Percentiles rank a stretch among this genome's conserved stretches.
Conservation (phyloP, 257 asterid species). For the Jasminum sambac region DNA sequence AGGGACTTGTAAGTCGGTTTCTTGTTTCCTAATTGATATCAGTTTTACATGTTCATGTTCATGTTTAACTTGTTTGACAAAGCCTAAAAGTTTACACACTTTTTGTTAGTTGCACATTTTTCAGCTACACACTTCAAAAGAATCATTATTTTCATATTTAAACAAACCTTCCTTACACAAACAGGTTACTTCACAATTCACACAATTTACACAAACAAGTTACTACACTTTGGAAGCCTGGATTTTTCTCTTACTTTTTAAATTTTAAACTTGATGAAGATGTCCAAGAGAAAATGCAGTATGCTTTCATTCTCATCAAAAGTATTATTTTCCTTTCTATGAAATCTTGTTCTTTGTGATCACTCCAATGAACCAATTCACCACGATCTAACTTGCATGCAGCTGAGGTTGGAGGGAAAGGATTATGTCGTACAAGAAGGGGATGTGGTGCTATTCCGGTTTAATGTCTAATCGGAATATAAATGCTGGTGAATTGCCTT, state of each 20-base stretch:
- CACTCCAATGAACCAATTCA: constrained; percentile 1
- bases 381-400: constrained; percentile 33
- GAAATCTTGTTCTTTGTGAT: background rate
- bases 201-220: no score
- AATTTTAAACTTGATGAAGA: background rate
- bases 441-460: constrained; percentile 89
- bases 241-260: background rate
- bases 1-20: constrained; percentile 80
- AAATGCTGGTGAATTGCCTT: constrained; percentile 17
- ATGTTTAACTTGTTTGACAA: no score
- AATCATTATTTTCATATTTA: no score
- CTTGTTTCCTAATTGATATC: constrained; percentile 11
- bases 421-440: constrained; percentile 94
- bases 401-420: constrained; percentile 96
- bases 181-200: no score
- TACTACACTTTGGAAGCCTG: background rate
- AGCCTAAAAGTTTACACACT: no score
- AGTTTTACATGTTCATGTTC: no score
- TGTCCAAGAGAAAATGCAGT: background rate
- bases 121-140: no score
- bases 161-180: no score
- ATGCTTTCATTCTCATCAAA: background rate
- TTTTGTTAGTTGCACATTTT: no score
- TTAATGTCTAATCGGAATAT: constrained; percentile 59
- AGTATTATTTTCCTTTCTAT: background rate